Evolutionary conservation across 768 basidiomycete genomes (phyloP), one percentile per base, ranked within the genome.

Genomic region (Strobilomyces echinocephalus): DNA sequence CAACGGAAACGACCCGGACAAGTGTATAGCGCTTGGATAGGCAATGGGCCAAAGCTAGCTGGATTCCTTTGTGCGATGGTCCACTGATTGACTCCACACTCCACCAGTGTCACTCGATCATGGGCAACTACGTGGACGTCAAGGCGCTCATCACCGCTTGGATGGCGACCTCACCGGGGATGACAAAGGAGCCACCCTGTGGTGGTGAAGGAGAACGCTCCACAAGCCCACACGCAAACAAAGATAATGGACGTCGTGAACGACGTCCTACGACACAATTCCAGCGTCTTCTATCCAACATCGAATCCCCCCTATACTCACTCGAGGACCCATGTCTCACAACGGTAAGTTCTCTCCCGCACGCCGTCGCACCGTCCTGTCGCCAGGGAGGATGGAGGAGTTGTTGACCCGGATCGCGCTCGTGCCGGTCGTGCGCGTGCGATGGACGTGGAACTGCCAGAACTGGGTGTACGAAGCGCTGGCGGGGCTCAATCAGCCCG

Each of bases 391-490:
- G 14, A 16, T 64, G 42, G 36, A 55, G 8, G 20, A 28, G 5
- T 39, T 69, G 2, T 20, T 58, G 15, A 53, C 46, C 2, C 54
- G 44, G 1, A 54, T 68, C 28, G 62, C 59, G 4, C 55, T 53
- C 30, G 53, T 60, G 15, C 56, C 50, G 0, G 57, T 70, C n/a
- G 26, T 57, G n/a, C 56, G 39, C 3, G n/a, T 54, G 2, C 55
- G 53, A 10, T 50, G 49, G 52, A 52, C 31, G 5, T 70, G 67
- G 68, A 62, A 68, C 46, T 59, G 55, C 42, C 68, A 70, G 44
- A 61, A 59, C 18, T 68, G 66, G 68, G 68, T 67, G 34, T 58
- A 54, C 20, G 67, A 69, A 0, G 56, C 44, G 31, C 46, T 69
- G 38, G 12, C 35, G 16, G 53, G 58, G 36, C 28, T 69, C 11